phyloP scores from a whole-genome alignment of 495 filamentous ascomycete genomes.

The Trichoderma gamsii region DNA sequence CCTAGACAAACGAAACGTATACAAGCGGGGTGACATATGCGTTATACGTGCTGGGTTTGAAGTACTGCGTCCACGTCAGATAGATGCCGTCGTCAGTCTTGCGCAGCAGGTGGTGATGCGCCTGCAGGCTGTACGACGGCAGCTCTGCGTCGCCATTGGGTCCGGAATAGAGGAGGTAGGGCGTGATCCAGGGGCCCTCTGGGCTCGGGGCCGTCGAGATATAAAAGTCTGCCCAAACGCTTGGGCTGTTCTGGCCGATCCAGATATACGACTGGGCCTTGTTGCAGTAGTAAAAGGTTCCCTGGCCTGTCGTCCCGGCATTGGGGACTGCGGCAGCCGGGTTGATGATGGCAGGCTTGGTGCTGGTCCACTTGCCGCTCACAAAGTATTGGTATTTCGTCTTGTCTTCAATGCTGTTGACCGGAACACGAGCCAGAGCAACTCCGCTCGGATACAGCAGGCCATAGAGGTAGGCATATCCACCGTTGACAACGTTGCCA shows the following conservation, averaged over 20 bases:
- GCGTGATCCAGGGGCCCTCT: constrained; percentile 28
- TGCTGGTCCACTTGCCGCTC: constrained; percentile 24
- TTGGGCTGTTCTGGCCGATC: constrained; percentile 26
- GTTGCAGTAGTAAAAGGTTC: constrained; percentile 29
- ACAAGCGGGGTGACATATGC: constrained; percentile 13
- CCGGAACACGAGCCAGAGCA: constrained; percentile 26
- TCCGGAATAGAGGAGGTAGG: constrained; percentile 25
- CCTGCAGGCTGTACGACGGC: constrained; percentile 26
- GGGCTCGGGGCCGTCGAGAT: constrained; percentile 29
- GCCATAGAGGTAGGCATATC: constrained; percentile 28
- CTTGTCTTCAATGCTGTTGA: constrained; percentile 22
- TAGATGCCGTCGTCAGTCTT: constrained; percentile 26
- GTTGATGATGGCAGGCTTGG: constrained; percentile 21
- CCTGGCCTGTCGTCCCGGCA: constrained; percentile 28
- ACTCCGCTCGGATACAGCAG: constrained; percentile 19
- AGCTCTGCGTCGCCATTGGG: constrained; percentile 18
- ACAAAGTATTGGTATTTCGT: constrained; percentile 27
- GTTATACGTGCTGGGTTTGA: constrained; percentile 1
- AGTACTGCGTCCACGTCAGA: constrained; percentile 26
- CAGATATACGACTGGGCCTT: constrained; percentile 28
- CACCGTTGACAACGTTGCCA: constrained; percentile 25
- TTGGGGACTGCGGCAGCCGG: constrained; percentile 22
- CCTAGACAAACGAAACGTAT: constrained; percentile 11
- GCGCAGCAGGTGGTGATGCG: constrained; percentile 23
- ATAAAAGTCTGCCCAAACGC: constrained; percentile 27